phyloP scores from a whole-genome alignment of 768 basidiomycete genomes.

The Leccinum obscurum region DNA sequence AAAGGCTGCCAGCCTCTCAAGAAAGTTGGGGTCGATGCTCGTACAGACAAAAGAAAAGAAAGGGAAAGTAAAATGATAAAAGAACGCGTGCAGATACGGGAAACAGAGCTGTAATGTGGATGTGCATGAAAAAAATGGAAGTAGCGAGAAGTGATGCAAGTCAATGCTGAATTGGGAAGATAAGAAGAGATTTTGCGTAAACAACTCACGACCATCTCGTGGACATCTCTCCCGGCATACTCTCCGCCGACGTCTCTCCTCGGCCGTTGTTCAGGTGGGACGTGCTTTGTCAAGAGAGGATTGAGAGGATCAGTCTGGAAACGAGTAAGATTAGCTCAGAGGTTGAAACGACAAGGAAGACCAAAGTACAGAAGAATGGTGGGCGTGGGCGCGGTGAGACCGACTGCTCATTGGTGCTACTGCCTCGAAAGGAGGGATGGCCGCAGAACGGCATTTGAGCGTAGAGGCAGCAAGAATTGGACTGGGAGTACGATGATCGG shows the following conservation, averaged over 20 bases:
- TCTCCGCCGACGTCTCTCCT: slow-evolving; percentile 72
- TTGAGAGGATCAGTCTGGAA: slow-evolving; percentile 78
- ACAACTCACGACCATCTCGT: slow-evolving; percentile 74
- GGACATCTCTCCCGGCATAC: slow-evolving; percentile 70
- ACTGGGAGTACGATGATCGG: slow-evolving; percentile 1
- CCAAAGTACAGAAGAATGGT: slow-evolving; percentile 6
- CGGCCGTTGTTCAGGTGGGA: slow-evolving; percentile 75
- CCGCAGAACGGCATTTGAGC: background rate
- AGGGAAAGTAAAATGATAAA: slow-evolving; percentile 21
- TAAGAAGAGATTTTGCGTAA: slow-evolving; percentile 14
- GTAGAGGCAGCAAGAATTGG: slow-evolving; percentile 9
- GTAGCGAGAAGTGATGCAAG: slow-evolving; percentile 8
- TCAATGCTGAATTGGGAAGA: slow-evolving; percentile 10
- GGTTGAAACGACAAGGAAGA: background rate
- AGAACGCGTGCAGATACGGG: slow-evolving; percentile 21
- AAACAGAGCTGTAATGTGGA: slow-evolving; percentile 21
- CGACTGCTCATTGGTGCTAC: background rate
- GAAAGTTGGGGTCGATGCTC: slow-evolving; percentile 12
- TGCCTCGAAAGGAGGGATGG: slow-evolving; percentile 9
- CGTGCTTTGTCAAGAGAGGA: slow-evolving; percentile 81
- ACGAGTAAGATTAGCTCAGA: slow-evolving; percentile 1
- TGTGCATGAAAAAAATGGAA: slow-evolving; percentile 11
- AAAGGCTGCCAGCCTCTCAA: slow-evolving; percentile 12
- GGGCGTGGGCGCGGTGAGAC: slow-evolving; percentile 1
- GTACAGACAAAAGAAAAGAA: slow-evolving; percentile 25